phyloP scores from a whole-genome alignment of 495 filamentous ascomycete genomes.

The Amphirosellinia nigrospora region DNA sequence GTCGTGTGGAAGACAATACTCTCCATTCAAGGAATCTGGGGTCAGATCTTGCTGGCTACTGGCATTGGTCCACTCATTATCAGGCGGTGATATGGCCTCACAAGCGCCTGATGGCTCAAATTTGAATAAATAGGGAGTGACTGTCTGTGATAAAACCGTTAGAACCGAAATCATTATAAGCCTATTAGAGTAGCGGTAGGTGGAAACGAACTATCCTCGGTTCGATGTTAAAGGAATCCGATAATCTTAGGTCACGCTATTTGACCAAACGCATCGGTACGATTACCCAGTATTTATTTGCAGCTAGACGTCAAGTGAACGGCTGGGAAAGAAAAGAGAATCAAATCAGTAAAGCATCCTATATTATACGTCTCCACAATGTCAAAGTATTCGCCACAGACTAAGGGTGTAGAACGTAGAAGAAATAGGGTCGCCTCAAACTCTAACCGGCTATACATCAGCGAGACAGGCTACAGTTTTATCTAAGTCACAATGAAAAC shows the following conservation, averaged over 20 bases:
- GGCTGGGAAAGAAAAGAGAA: too few relatives aligned
- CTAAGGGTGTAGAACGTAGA: neutral
- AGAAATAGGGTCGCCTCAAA: neutral
- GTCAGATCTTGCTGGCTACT: neutral
- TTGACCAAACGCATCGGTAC: too few relatives aligned
- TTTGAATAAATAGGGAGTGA: neutral
- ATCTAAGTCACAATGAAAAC: neutral
- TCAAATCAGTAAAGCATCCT: neutral
- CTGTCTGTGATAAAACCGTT: neutral
- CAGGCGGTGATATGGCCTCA: neutral
- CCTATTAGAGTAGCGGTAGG: neutral
- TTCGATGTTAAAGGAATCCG: neutral
- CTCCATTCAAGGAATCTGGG: neutral
- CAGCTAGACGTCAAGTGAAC: neutral
- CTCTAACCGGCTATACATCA: neutral
- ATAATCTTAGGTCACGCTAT: neutral
- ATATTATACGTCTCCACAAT: neutral
- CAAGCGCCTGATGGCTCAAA: neutral
- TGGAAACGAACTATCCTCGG: neutral
- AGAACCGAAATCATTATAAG: too few relatives aligned
- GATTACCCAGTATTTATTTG: neutral
- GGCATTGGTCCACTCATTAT: neutral
- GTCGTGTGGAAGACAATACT: neutral
- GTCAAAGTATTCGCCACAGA: neutral
- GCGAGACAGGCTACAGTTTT: too few relatives aligned